Base-by-base conservation (phyloP, 1,139 yeast genomes). In the Kodamaea sp. region DNA sequence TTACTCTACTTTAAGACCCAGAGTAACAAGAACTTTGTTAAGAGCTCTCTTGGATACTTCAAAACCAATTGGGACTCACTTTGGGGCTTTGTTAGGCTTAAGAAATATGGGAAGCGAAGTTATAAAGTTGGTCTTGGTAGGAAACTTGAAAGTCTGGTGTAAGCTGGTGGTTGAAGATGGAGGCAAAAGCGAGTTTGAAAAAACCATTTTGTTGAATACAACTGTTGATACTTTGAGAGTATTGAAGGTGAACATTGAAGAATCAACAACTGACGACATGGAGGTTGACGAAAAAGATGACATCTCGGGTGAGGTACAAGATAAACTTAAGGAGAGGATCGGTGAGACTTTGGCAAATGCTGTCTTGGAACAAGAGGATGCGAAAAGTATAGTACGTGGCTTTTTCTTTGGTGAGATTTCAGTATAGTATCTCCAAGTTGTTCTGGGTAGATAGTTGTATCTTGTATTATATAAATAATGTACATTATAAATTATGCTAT, bases 21-120 rank as follows among this genome's bases (percentile, higher is more conserved):
- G 98, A 44, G 94, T 92, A 5, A 89, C 97, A 2, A 75, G 98
- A 57, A 94, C 98, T 1, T 68, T 94, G 39, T 69, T 94, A 38
- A 80, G 95, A 49, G 97, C 97, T 0, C 85, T 94, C 47, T 70
- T 94, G 59, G 96, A 92, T 45, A 63, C 71, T 13, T 62, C 81
- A 4, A 76, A 88, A 49, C 92, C 92, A 1, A 75, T 84, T 9
- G 96, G 96, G 1, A 88, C 97, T 0, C 89, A 89, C 46, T 92
- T 85, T 51, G 99, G 99, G 26, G 85, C 97, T 4, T 76, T 94
- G 29, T 76, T 80, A 31, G 98, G 97, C 3, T 75, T 92, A 51
- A 76, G 77, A 39, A 87, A 84, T 19, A 66, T 94, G 57, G 98
- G 97, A 2, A 70, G 80, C 10, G 98, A 94, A 59, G 95, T 94